These are phyloP conservation scores for Plasmodium knowlesi DNA, from an alignment of 169 alveolate species.

Conservation along the genomic window DNA sequence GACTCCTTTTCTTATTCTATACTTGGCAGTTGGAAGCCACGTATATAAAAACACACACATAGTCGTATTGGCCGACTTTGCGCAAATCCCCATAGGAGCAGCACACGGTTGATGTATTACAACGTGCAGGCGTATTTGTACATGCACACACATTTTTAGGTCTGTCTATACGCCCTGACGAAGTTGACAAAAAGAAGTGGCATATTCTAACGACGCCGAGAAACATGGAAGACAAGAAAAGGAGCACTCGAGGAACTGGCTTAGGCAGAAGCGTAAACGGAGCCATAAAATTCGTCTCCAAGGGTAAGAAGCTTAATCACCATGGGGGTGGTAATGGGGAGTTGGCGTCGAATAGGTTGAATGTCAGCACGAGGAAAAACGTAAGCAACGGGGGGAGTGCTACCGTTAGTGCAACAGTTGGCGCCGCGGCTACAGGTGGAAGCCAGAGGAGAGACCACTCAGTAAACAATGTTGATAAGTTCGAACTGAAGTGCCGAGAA, in stretches of 20 bases:
- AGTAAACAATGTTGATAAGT: not conserved
- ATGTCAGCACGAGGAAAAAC: constrained; percentile 1
- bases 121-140: not conserved
- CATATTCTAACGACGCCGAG: not conserved
- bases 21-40: not conserved
- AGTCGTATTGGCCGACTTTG: not conserved
- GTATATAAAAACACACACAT: not conserved
- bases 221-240: not conserved
- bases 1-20: not conserved
- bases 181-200: not conserved
- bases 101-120: not conserved
- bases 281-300: constrained; percentile 7
- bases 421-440: not conserved
- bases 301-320: constrained; percentile 11
- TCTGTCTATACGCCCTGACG: not conserved
- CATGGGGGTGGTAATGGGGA: not conserved
- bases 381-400: not conserved
- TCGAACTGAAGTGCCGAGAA: constrained; percentile 8
- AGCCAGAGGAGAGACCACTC: not conserved
- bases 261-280: constrained; percentile 3
- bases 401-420: not conserved
- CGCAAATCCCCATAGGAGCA: not conserved
- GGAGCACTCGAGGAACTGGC: not conserved
- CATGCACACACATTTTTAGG: not conserved
- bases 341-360: not conserved